Evolutionary conservation across 2,329 filamentous ascomycete species (phyloP).

Genomic region (Trichoderma breve): DNA sequence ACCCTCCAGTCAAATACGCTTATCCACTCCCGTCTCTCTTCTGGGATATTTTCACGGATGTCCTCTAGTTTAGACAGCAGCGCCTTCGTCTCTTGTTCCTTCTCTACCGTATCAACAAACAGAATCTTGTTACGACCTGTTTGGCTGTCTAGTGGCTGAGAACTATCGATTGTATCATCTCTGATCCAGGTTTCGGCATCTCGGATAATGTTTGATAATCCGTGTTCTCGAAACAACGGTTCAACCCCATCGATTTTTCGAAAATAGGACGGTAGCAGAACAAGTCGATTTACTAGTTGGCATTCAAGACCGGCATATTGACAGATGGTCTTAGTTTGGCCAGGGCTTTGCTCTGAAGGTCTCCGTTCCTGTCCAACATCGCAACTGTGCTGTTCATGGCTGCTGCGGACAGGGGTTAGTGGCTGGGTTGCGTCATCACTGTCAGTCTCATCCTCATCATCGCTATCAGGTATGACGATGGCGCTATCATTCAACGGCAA

Average conservation of each 20-base stretch:
- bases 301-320: conserved; percentile 37
- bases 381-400: neutral
- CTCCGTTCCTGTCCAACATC: neutral
- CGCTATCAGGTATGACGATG: conserved; percentile 15
- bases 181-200: conserved; percentile 38
- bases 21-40: conserved; percentile 37
- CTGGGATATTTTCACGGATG: conserved; percentile 28
- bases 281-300: conserved; percentile 34
- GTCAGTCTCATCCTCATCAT: neutral
- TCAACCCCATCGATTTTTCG: conserved; percentile 37
- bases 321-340: conserved; percentile 29
- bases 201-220: conserved; percentile 35
- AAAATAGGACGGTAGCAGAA: conserved; percentile 46
- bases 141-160: neutral
- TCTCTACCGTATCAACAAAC: conserved; percentile 42
- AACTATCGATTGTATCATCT: conserved; percentile 16
- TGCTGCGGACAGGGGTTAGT: neutral
- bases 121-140: conserved; percentile 32
- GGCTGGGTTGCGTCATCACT: neutral
- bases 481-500: neutral
- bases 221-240: conserved; percentile 43
- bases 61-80: conserved; percentile 37
- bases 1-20: conserved; percentile 49
- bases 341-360: too few species aligned
- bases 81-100: conserved; percentile 31